Base-by-base conservation (phyloP, 208 protist species). In the Trichomonas gallinae region DNA sequence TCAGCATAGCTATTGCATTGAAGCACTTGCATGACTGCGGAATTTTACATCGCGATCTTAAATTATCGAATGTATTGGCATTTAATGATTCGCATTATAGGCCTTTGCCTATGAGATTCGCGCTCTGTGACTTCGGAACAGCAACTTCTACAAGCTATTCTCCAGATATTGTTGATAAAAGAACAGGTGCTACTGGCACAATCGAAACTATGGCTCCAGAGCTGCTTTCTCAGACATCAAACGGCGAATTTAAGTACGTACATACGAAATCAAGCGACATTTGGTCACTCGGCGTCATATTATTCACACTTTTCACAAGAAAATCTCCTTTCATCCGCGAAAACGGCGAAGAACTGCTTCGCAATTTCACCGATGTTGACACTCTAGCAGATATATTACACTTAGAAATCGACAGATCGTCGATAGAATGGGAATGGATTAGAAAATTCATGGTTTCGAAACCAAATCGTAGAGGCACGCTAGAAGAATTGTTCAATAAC, bases 21-120 rank as follows among this genome's bases (percentile, higher is more conserved):
- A 87, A 97, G 36, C 97, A 97, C 49, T 72, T 97, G 4, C 97
- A 97, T 91, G 81, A 97, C 42, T 63, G 63, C 26, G 82, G 72
- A 42, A 97, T 97, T 44, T 51, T 97, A 26, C 97, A 97, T 96
- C 15, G 97, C 21, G 97, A 97, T 82, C 23, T 97, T 31, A 97
- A 97, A 89, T 85, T 97, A 38, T 96, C 96, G 8, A 97, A 97
- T 63, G 96, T 97, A 21, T n/a, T 97, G 0, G 48, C 97, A 10
- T 96, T 81, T 36, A 72, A 96, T 51, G 46, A 82, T 44, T 31
- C 23, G 34, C 23, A 44, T 82, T 23, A 63, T 83, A 8, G 51
- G 11, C 44, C 89, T 40, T 36, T 96, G 36, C 15, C 36, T 46
- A 38, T 45, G 63, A 48, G 36, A 48, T 93, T 93, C 31, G 87